Conservation (phyloP, 768 basidiomycete species). For the Phylloporus sp. region DNA sequence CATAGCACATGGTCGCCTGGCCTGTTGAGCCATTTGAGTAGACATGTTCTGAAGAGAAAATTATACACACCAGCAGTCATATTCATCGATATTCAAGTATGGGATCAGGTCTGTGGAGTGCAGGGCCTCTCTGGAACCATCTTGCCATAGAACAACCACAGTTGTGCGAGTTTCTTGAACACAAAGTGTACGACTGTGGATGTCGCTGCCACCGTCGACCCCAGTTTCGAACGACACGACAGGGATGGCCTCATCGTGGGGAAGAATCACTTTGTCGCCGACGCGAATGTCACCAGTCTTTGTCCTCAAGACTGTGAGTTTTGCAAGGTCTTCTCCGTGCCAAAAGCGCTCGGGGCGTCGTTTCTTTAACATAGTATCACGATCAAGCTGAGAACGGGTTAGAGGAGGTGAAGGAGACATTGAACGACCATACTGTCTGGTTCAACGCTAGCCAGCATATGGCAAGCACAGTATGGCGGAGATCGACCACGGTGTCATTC, state of each 20-base stretch:
- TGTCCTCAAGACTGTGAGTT: slow-evolving; percentile 59
- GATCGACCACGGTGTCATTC: slow-evolving; percentile 61
- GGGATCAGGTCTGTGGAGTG: slow-evolving; percentile 67
- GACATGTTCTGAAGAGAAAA: background rate
- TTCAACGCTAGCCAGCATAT: slow-evolving; percentile 86
- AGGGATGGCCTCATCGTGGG: slow-evolving; percentile 43
- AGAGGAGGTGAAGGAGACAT: background rate
- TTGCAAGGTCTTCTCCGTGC: slow-evolving; percentile 56
- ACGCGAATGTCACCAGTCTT: slow-evolving; percentile 65
- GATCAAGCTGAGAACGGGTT: slow-evolving; percentile 48
- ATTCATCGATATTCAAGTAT: slow-evolving; percentile 84
- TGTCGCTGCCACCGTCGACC: slow-evolving; percentile 37
- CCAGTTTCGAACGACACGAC: slow-evolving; percentile 58
- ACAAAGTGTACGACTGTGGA: slow-evolving; percentile 53
- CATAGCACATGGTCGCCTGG: slow-evolving; percentile 89
- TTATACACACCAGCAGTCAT: slow-evolving; percentile 73
- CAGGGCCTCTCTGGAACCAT: slow-evolving; percentile 62
- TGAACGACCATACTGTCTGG: slow-evolving; percentile 55
- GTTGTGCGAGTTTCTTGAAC: slow-evolving; percentile 70
- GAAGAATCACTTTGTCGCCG: slow-evolving; percentile 66
- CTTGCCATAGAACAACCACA: slow-evolving; percentile 81
- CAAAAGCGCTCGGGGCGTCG: slow-evolving; percentile 73
- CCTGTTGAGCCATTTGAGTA: slow-evolving; percentile 40
- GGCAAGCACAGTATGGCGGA: slow-evolving; percentile 74
- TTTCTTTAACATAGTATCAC: slow-evolving; percentile 47